Base-by-base conservation (phyloP, 257 asterid species). In the Handroanthus guayacan region DNA sequence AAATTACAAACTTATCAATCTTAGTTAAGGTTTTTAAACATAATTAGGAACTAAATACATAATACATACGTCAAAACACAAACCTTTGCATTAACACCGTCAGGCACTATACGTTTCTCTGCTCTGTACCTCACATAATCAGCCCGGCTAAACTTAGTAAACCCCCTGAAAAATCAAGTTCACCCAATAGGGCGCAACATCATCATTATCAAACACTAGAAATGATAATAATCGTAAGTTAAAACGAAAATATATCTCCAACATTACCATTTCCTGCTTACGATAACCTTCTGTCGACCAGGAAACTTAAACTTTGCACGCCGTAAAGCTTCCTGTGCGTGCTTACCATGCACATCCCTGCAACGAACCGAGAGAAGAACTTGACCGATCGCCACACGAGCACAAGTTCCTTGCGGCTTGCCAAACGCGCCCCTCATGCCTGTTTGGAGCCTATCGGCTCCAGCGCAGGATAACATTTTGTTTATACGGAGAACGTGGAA, bases 381-480 rank as follows among this genome's bases (percentile, higher is more conserved):
- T 7, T 52, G 58, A n/a, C 58, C 58, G 16, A 52, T 48, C 16
- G 55, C 55, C 16, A 48, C 55, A 48, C 58, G 58, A 52, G 58
- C 58, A 52, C 58, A 52, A 20, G 58, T 52, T 7, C 58, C 58
- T 20, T 52, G 58, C 5, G 58, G 58, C 58, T 52, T 52, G 16
- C 58, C 58, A 2, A 52, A 52, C 25, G 58, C 58, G 16, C 58
- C 58, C 58, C 58, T 14, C 58, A 52, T 52, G 8, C 58, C 58
- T 8, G 58, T 52, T 11, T 52, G 58, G 36, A 56, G 62, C 62
- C 66, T 76, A 52, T 81, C 85, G 16, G 85, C 85, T 58, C 85
- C 85, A 41, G 85, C 85, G 50, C 85, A 81, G 0, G 85, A 81
- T 56, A 81, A 38, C 85, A 81, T 81, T n/a, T 81, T 81, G 76